phyloP scores from a whole-genome alignment of 2,329 filamentous ascomycete species.

The Xylaria sp. region DNA sequence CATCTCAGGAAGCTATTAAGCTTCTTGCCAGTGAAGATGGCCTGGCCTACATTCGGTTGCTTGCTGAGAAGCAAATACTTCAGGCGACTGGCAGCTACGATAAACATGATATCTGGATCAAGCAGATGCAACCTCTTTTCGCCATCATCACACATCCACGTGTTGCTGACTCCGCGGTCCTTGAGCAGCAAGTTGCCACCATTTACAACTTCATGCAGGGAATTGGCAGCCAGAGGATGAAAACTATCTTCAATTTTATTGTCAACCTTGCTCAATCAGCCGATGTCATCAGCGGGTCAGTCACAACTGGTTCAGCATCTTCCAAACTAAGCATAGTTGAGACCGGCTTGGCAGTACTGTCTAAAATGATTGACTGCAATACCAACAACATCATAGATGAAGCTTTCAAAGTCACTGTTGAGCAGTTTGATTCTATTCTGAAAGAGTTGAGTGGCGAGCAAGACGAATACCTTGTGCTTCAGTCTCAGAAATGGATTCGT shows the following conservation, averaged over 20 bases:
- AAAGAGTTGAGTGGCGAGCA: slow-evolving; percentile 1
- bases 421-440: slow-evolving; percentile 16
- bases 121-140: slow-evolving; percentile 43
- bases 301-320: not conserved
- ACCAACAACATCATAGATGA: slow-evolving; percentile 43
- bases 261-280: not conserved
- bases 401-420: slow-evolving; percentile 34
- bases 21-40: slow-evolving; percentile 40
- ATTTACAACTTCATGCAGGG: slow-evolving; percentile 44
- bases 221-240: slow-evolving; percentile 13
- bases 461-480: slow-evolving; percentile 38
- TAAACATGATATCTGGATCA: slow-evolving; percentile 34
- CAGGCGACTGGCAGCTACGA: not conserved
- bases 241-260: slow-evolving; percentile 14
- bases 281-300: not conserved
- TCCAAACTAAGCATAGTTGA: slow-evolving; percentile 35
- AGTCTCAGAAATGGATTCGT: slow-evolving; percentile 41
- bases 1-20: slow-evolving; percentile 39
- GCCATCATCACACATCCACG: slow-evolving; percentile 43
- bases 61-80: slow-evolving; percentile 34
- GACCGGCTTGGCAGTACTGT: slow-evolving; percentile 41
- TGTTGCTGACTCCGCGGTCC: slow-evolving; percentile 45
- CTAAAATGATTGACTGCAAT: slow-evolving; percentile 46
- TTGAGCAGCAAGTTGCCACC: slow-evolving; percentile 46
- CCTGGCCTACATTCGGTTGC: slow-evolving; percentile 38